Base-by-base conservation (phyloP, 2,329 filamentous ascomycete species). In the Fusarium sp. region DNA sequence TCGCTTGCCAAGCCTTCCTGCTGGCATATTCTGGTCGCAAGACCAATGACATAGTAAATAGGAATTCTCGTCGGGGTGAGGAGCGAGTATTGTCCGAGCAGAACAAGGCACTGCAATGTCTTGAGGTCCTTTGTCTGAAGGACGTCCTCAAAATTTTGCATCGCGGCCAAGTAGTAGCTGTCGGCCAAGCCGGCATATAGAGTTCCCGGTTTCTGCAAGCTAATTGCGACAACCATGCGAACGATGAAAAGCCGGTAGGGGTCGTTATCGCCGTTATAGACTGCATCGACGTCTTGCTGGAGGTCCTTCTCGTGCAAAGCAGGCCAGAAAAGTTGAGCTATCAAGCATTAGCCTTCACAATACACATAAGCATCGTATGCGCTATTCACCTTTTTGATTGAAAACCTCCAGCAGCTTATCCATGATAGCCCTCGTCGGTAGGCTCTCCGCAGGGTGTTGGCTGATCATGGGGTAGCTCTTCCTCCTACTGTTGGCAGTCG, bases 391-490 rank as follows among this genome's bases (percentile, higher is more conserved):
- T 88, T 96, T 95, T 78, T 94, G 91, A 77, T 93, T 93, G 82
- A 96, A 98, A 1, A 97, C 89, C 78, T 97, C 92, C 13, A 98
- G 87, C 45, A 99, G 87, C 77, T 92, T 91, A 76, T 96, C 92
- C 22, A 93, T 92, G 64, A 97, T 88, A 29, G 90, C 88, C 71
- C 92, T 89, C 58, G 90, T 93, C 0, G 96, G 96, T 54, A 98
- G 85, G 56, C 87, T 90, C 68, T 91, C 88, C 20, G 95, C 95
- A 6, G 96, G 92, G 22, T 94, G 91, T 67, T 93, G 92, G 83
- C 95, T 98, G 77, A 96, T 93, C 84, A 96, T 93, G 10, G 95
- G 95, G 79, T 97, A 98, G 79, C 95, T 93, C 85, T 96, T 98
- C 87, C 88, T 97, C 86, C 87, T 91, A 80, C 87, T 91, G 80